phyloP scores from a whole-genome alignment of 2,329 filamentous ascomycete species.

The Colletotrichum paranaense region DNA sequence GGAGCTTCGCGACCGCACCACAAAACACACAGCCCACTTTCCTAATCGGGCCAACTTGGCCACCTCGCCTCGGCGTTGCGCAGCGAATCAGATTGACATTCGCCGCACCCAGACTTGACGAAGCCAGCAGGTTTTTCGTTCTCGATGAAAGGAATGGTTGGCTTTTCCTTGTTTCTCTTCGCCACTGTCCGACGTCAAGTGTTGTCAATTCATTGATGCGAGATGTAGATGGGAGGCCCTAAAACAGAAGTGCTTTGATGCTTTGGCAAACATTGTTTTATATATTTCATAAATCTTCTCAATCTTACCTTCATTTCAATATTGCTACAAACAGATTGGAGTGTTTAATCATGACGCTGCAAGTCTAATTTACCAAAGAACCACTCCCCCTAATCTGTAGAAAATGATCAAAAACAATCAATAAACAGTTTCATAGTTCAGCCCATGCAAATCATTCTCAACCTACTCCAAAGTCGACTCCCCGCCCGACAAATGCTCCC shows the following conservation, averaged over 20 bases:
- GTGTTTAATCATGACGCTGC: not conserved
- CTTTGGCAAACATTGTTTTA: not conserved
- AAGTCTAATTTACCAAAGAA: not conserved
- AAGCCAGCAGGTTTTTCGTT: not conserved
- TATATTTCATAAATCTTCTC: too few species aligned
- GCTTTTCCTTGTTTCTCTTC: not conserved
- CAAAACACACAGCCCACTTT: constrained; percentile 23
- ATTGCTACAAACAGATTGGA: too few species aligned
- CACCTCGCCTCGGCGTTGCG: constrained; percentile 15
- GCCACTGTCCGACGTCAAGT: not conserved
- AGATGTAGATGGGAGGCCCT: not conserved
- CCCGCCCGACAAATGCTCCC: not conserved
- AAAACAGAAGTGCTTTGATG: not conserved
- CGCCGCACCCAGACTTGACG: not conserved
- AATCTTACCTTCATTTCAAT: too few species aligned
- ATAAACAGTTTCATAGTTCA: not conserved
- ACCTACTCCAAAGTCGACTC: not conserved
- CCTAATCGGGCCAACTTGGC: constrained; percentile 24
- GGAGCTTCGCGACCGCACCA: constrained; percentile 3
- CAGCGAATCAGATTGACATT: constrained; percentile 6
- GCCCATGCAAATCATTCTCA: not conserved
- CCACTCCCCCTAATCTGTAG: not conserved
- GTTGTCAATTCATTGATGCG: not conserved
- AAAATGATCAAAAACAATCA: not conserved
- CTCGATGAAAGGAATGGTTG: too few species aligned